phyloP scores from a whole-genome alignment of 2,329 filamentous ascomycete genomes.

The Trichophyton benhamiae region DNA sequence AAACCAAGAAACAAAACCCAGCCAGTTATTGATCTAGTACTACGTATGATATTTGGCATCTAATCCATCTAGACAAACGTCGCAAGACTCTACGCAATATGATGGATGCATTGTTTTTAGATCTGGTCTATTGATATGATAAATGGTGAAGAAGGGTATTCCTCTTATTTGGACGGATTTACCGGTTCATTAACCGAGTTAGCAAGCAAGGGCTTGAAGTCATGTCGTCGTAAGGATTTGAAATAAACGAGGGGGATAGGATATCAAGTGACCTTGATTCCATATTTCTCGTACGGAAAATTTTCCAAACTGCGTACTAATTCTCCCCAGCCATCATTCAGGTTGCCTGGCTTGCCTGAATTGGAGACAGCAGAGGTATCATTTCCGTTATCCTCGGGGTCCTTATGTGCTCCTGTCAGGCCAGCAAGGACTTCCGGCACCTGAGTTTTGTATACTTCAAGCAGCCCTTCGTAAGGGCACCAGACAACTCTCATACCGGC shows the following conservation, averaged over 20 bases:
- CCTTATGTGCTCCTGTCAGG: constrained; percentile 57
- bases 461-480: constrained; percentile 71
- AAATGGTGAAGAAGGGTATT: not conserved
- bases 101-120: not conserved
- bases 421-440: constrained; percentile 78
- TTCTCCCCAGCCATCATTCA: constrained; percentile 50
- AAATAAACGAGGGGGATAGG: not conserved
- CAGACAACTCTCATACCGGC: constrained; percentile 93
- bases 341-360: constrained; percentile 40
- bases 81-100: not conserved
- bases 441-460: constrained; percentile 61
- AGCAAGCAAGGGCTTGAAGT: not conserved
- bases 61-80: too few relatives aligned
- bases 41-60: too few relatives aligned
- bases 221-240: not conserved
- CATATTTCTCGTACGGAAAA: constrained; percentile 50
- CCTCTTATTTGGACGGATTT: not conserved
- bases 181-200: not conserved
- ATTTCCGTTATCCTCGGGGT: constrained; percentile 32
- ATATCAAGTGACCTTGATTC: constrained; percentile 33
- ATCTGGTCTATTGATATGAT: not conserved
- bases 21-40: not conserved
- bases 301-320: constrained; percentile 42
- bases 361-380: constrained; percentile 29
- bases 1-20: not conserved